Conservation (phyloP, 805 yeast genomes). For the Barnettozyma siamensis region DNA sequence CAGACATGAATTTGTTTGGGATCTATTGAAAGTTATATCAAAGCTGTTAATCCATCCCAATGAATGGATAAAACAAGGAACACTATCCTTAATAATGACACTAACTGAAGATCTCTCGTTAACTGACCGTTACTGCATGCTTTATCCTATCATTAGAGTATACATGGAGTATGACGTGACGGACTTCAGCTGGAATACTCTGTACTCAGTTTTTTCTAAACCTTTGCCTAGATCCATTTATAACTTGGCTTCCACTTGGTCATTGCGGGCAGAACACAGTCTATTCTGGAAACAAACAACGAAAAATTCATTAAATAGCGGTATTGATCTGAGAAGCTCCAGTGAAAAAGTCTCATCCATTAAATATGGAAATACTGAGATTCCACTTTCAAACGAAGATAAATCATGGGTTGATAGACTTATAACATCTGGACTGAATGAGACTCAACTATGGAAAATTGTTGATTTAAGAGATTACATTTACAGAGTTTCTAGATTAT, state of each 20-base stretch:
- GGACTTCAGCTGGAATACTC: constrained; percentile 56
- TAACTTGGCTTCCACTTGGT: constrained; percentile 66
- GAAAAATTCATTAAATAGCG: constrained; percentile 33
- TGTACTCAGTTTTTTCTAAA: constrained; percentile 60
- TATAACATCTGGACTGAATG: constrained; percentile 65
- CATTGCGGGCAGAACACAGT: constrained; percentile 54
- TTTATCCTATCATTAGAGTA: constrained; percentile 75
- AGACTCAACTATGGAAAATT: constrained; percentile 77
- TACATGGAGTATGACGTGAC: constrained; percentile 73
- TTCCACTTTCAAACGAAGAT: constrained; percentile 61
- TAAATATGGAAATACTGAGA: constrained; percentile 36
- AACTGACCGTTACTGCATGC: constrained; percentile 78
- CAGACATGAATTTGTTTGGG: constrained; percentile 46
- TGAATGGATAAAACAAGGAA: constrained; percentile 72
- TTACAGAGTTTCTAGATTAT: constrained; percentile 44
- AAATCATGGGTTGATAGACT: constrained; percentile 68
- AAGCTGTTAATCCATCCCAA: constrained; percentile 79
- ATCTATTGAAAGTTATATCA: constrained; percentile 43
- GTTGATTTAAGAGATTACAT: constrained; percentile 66
- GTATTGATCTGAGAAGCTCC: constrained; percentile 26
- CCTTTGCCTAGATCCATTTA: constrained; percentile 66
- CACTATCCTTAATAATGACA: constrained; percentile 53
- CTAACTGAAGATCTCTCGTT: constrained; percentile 56
- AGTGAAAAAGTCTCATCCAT: constrained; percentile 23
- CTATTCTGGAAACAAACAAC: constrained; percentile 71